Evolutionary conservation across 164 flowering plant species (phyloP), one percentile per base, ranked within the genome.

Genomic region (Cinnamomum chago): DNA sequence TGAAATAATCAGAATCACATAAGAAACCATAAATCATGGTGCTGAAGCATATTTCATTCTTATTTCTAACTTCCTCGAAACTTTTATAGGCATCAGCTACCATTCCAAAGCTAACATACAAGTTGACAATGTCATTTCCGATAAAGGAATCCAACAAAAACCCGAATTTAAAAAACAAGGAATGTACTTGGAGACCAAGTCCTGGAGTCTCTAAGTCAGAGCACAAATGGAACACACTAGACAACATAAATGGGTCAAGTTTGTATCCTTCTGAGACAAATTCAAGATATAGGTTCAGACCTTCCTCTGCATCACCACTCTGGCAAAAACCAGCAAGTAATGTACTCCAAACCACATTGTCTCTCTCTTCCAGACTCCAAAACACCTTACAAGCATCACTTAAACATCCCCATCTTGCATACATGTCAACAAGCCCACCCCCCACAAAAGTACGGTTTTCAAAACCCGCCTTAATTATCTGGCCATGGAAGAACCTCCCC

Each of bases 341-440:
- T 65, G 72, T 58, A 67, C 75, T 81, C 75, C 77, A 81, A 60
- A 72, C 73, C 17, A 74, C 76, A 15, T 66, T 72, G 58, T 78
- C 20, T 4, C 30, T 33, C 17, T 55, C 75, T 58, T 74, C 67
- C 50, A 67, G 67, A 30, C 50, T 62, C 66, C 71, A 68, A 72
- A 81, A 76, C 50, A 78, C 64, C 14, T n/a, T 40, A n/a, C 28
- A 33, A 14, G 83, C 81, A 62, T 81, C 83, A 70, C 33, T 65
- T 66, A 78, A 23, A 73, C 17, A 20, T 51, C 88, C 90, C 66
- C 85, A 86, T 75, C 85, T 88, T 28, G 75, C 77, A 69, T 88
- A 85, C 84, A 88, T 80, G 74, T 84, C 83, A 65, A 86, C 73
- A 55, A 89, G 86, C 70, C 86, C 81, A 66, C 86, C 80, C 50